Evolutionary conservation across 2,329 filamentous ascomycete genomes (phyloP).

Genomic region (Pseudogymnoascus sp.): DNA sequence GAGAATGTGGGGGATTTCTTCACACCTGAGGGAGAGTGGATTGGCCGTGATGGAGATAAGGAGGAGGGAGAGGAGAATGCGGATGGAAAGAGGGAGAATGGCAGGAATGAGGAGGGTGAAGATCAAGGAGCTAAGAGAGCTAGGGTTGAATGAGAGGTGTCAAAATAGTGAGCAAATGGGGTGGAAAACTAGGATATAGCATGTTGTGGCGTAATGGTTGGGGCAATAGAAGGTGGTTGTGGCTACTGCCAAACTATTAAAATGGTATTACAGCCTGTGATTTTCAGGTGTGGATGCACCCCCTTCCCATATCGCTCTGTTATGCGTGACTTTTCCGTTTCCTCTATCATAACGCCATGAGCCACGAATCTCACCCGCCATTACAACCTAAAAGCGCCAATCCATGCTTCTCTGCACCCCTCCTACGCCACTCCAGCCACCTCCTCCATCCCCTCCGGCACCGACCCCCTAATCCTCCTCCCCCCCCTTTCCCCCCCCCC

Average conservation of each 20-base stretch:
- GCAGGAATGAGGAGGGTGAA: slow-evolving; percentile 40
- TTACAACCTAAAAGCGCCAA: background rate
- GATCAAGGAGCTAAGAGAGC: slow-evolving; percentile 31
- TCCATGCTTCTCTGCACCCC: background rate
- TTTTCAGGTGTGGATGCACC: background rate
- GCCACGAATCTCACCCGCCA: background rate
- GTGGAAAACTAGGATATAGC: background rate
- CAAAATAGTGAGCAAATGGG: background rate
- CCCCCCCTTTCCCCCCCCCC: slow-evolving; percentile 63
- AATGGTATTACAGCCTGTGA: background rate
- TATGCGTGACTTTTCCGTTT: background rate
- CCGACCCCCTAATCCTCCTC: slow-evolving; percentile 48
- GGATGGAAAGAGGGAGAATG: slow-evolving; percentile 37
- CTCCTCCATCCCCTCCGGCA: slow-evolving; percentile 44
- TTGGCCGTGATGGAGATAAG: slow-evolving; percentile 31
- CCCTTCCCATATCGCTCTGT: background rate
- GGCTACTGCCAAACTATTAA: background rate
- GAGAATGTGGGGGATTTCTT: slow-evolving; percentile 84
- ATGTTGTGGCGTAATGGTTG: background rate
- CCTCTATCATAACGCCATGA: background rate
- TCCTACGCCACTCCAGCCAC: slow-evolving; percentile 20
- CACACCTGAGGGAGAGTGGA: slow-evolving; percentile 73
- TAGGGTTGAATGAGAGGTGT: slow-evolving; percentile 13
- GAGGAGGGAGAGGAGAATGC: slow-evolving; percentile 32
- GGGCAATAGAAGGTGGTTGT: background rate